Evolutionary conservation across 2,329 filamentous ascomycete genomes (phyloP), one percentile per base, ranked within the genome.

Genomic region (Malbranchea zuffiana): DNA sequence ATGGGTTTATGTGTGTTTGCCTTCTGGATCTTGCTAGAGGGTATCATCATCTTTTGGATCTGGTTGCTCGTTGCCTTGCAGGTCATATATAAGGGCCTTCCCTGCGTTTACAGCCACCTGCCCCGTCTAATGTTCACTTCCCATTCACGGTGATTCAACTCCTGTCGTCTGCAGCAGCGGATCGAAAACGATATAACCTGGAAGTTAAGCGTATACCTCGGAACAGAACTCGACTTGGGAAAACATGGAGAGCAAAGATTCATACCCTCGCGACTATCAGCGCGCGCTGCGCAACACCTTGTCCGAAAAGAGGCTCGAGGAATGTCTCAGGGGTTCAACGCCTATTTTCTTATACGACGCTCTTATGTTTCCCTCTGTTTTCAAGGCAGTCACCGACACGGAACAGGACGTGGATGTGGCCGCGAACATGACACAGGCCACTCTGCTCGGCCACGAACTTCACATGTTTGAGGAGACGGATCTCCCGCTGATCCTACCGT

Each of bases 331-430:
- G 11, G 41, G 44, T 17, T 32, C 47, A 3, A 42, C 47, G 0
- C 48, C 45, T 1, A 23, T 54, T 13, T 58, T 57, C 40, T 40
- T 57, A 34, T 52, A 53, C 41, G 50, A 49, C 3, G 39, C 41
- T 3, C 42, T 55, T 12, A 54, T 55, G 54, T 45, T 57, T 5
- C 55, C 55, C 6, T 51, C 49, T 1, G 46, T 51, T 6, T 44
- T 59, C 5, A 55, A 54, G 24, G 50, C 50, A 30, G 42, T 47
- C 31, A 46, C 49, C 18, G 41, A 46, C n/a, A 23, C 46, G 6
- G 27, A 42, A n/a, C 44, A 49, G 31, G 8, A 18, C n/a, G 20
- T 37, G 20, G 32, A 47, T 13, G 46, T 56, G 24, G 35, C 43
- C 13, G 31, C 27, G 17, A 35, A 44, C 33, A 56, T 59, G 53